Evolutionary conservation across 2,329 filamentous ascomycete species (phyloP), one percentile per base, ranked within the genome.

Genomic region (Arthroderma sp.): DNA sequence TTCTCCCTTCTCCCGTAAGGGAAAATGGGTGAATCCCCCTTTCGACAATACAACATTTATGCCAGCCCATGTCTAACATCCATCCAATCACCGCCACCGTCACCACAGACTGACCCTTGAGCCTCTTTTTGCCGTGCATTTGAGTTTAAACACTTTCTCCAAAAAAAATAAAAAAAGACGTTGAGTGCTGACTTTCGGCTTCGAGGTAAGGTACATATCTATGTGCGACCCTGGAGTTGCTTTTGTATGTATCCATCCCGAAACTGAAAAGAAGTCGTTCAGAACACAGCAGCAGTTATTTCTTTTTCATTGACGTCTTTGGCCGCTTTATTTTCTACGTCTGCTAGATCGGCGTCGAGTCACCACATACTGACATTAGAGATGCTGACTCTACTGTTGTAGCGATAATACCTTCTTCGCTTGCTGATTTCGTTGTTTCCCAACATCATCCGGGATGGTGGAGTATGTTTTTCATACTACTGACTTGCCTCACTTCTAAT

Each of bases 251-350:
- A 51, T n/a, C 23, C 28, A 51, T 51, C 25, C 44, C 44, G 44
- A 51, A 51, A 51, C 44, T 51, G 44, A 51, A 51, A 51, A 51
- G 44, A 31, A 51, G 44, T 51, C 25, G 25, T 31, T 51, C 44
- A 51, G 28, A 51, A 33, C 44, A 33, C 44, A 51, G 44, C 44
- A 51, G 13, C n/a, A n/a, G n/a, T 51, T 4, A n/a, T 51, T 51
- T 51, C 44, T 33, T 51, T 51, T 51, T 51, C 28, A 5, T 11
- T 51, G 25, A 33, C 25, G 25, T 51, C 25, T 33, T 51, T 51
- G 44, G 15, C n/a, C 25, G 11, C 25, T 17, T 51, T 33, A 51
- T 25, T 15, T 11, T 19, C 23, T 33, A 33, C n/a, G 6, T 13
- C 44, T 51, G 44, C 44, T 33, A 51, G n/a, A 33, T 33, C 28